Evolutionary conservation across 768 basidiomycete species (phyloP).

Genomic region (Lepiota brunneoincarnata): DNA sequence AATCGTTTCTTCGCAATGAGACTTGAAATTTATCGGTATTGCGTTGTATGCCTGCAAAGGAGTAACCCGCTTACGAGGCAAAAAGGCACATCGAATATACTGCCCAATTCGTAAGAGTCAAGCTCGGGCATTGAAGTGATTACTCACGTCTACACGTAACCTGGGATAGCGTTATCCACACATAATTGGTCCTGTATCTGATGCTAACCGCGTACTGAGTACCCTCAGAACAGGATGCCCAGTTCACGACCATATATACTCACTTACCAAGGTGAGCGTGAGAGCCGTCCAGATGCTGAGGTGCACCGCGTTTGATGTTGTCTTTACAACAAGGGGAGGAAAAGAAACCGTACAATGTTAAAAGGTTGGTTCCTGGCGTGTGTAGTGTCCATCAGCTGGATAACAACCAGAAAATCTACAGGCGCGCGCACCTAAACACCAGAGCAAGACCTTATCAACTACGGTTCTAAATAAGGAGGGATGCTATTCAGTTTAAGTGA

Average conservation of each 20-base stretch:
- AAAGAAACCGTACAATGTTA: neutral
- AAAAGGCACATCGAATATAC: conserved; percentile 4
- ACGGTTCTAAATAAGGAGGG: neutral
- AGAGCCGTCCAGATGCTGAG: neutral
- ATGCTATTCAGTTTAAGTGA: neutral
- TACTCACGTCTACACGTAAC: conserved; percentile 10
- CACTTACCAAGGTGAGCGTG: neutral
- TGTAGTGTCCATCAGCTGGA: neutral
- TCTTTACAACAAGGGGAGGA: neutral
- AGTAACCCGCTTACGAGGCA: neutral
- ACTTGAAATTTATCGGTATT: neutral
- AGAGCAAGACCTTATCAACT: neutral
- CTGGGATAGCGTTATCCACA: conserved; percentile 9
- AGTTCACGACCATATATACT: too few relatives aligned
- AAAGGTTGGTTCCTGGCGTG: neutral
- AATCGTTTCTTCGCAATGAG: neutral
- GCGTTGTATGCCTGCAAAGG: neutral
- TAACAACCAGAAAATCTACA: neutral
- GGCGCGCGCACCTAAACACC: neutral
- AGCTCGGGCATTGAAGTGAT: neutral
- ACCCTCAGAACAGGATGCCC: too few relatives aligned
- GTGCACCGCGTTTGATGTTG: neutral
- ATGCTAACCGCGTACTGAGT: too few relatives aligned
- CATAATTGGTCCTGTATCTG: neutral
- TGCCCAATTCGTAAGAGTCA: neutral